These are phyloP conservation scores for Penicillium frequentans DNA, from an alignment of 2,329 filamentous ascomycete genomes.

Conservation along the genomic window DNA sequence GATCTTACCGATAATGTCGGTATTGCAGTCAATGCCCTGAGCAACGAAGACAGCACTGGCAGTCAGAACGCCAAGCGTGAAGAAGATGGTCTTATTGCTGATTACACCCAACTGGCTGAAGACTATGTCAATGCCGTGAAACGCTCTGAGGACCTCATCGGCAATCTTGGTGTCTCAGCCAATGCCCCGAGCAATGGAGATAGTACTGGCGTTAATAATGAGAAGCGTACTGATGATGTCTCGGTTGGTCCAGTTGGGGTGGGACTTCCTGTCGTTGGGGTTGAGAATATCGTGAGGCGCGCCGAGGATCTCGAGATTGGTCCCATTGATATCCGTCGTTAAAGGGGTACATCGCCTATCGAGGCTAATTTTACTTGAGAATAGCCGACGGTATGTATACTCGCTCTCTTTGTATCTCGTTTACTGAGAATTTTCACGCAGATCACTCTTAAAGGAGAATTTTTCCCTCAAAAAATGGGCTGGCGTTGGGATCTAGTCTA, in stretches of 20 bases:
- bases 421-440: too few relatives aligned
- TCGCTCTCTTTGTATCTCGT: too few relatives aligned
- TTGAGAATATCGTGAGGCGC: background rate
- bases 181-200: too few relatives aligned
- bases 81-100: too few relatives aligned
- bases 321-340: background rate
- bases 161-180: too few relatives aligned
- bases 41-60: background rate
- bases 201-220: too few relatives aligned
- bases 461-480: too few relatives aligned
- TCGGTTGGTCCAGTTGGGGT: background rate
- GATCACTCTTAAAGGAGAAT: too few relatives aligned
- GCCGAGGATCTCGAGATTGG: background rate
- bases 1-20: background rate
- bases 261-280: background rate
- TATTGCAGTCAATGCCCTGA: background rate
- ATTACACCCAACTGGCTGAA: too few relatives aligned
- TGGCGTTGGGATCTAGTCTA: too few relatives aligned
- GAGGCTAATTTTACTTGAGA: background rate
- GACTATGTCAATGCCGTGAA: too few relatives aligned
- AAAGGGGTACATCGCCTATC: background rate
- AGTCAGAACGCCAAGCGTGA: constrained; percentile 1
- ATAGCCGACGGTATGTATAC: background rate
- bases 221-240: background rate
- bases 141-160: too few relatives aligned